Evolutionary conservation across 1,139 yeast species (phyloP), one percentile per base, ranked within the genome.

Genomic region (Pichia sp.): DNA sequence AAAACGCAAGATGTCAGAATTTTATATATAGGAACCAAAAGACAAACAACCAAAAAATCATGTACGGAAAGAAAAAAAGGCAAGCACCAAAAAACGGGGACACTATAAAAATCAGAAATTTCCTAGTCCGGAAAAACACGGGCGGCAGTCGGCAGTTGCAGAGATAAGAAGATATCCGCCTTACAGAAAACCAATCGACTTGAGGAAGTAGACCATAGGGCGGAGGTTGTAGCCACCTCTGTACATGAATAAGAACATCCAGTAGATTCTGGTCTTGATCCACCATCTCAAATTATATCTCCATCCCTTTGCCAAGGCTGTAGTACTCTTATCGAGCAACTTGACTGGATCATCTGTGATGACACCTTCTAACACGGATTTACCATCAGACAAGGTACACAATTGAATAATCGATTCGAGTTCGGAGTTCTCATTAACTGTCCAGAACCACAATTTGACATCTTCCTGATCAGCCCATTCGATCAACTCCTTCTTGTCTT

Each of bases 391-490:
- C 27, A 27, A 24, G 9, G 19, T 24, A 38, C 53, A 53, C 7
- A 38, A 20, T 2, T 52, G 15, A 1, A 48, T 30, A 8, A 57
- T 56, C 2, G 42, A 32, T 5, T 48, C 36, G 4, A 60, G 39
- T 24, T 56, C 61, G 9, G 44, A 33, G 18, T 53, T 51, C 20
- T 66, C 58, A 63, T 91, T 91, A 38, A 89, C 74, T 1, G 98
- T 91, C 98, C 98, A 91, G 19, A 86, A 69, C 66, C 81, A 88
- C 15, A 88, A 68, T 43, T 75, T 72, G 47, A 85, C 64, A 46
- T 76, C 70, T 40, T 77, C 70, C 4, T 67, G 59, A n/a, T 44
- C 19, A 15, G 54, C 51, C 46, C 55, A 58, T 34, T 67, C 50
- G 19, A 71, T 57, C 19, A 74, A 65, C 4, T 70, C 68, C 0